A percentile compares a stretch with the other conserved stretches of the same genome.
These are phyloP conservation scores for Ascobolus immersus DNA, from an alignment of 495 filamentous ascomycete genomes.

Conservation along the genomic window DNA sequence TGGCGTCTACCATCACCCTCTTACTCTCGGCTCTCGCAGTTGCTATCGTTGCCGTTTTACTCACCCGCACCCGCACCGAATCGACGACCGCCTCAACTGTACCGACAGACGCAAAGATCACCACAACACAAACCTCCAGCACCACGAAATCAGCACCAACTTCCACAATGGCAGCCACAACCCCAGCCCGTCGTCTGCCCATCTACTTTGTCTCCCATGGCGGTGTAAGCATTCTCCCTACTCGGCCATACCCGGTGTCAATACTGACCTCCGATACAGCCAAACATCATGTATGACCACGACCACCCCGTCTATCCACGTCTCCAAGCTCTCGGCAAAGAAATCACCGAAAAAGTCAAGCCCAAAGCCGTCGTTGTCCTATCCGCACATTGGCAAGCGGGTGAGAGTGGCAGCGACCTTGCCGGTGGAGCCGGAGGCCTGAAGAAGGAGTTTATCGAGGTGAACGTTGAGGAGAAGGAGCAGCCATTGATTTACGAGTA, in stretches of 20 bases:
- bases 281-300: conserved; percentile 47
- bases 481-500: conserved; percentile 71
- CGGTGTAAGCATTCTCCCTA: conserved; percentile 28
- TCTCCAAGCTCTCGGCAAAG: conserved; percentile 40
- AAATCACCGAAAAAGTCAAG: conserved; percentile 48
- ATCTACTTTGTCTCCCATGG: conserved; percentile 64
- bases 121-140: background rate
- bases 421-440: too few relatives aligned
- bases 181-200: too few relatives aligned
- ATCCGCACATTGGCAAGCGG: conserved; percentile 63
- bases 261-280: conserved; percentile 20
- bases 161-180: conserved; percentile 6
- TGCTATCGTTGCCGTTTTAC: too few relatives aligned
- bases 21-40: too few relatives aligned
- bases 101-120: too few relatives aligned
- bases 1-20: too few relatives aligned
- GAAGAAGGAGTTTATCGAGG: too few relatives aligned
- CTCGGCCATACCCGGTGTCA: too few relatives aligned
- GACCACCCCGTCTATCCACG: conserved; percentile 50
- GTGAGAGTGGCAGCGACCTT: conserved; percentile 22
- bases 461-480: conserved; percentile 43
- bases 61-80: too few relatives aligned
- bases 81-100: too few relatives aligned
- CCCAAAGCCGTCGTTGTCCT: conserved; percentile 55
- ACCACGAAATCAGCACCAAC: background rate